These are phyloP conservation scores for Taphrina confusa DNA, from an alignment of 1,139 yeast species.

Conservation along the genomic window DNA sequence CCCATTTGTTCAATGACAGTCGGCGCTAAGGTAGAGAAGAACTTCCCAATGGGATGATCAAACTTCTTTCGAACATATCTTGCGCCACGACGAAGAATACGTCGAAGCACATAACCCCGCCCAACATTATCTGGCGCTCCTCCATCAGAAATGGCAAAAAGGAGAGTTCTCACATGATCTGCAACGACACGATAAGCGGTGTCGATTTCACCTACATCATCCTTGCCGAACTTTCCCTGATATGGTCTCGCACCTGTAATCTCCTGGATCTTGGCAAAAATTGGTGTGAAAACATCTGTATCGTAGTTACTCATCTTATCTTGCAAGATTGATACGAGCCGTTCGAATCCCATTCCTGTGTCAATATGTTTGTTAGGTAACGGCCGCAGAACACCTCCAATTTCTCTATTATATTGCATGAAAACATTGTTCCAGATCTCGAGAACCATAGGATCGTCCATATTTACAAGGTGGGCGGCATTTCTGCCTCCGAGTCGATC, in stretches of 20 bases:
- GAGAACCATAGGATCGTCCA: slow-evolving; percentile 95
- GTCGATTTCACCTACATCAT: slow-evolving; percentile 90
- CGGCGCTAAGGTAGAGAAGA: slow-evolving; percentile 89
- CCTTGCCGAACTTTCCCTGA: slow-evolving; percentile 87
- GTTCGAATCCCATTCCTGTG: slow-evolving; percentile 98
- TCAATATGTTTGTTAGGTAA: slow-evolving; percentile 94
- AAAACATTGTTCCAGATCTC: slow-evolving; percentile 98
- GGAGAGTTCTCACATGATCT: slow-evolving; percentile 95
- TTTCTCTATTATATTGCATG: slow-evolving; percentile 92
- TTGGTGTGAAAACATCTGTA: slow-evolving; percentile 91
- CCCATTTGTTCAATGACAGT: slow-evolving; percentile 85
- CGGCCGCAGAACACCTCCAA: slow-evolving; percentile 74
- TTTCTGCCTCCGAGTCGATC: slow-evolving; percentile 98
- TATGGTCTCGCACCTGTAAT: slow-evolving; percentile 91
- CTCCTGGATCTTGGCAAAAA: slow-evolving; percentile 81
- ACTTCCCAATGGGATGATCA: slow-evolving; percentile 91
- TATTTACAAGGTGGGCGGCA: slow-evolving; percentile 83
- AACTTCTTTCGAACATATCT: slow-evolving; percentile 95
- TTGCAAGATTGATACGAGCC: slow-evolving; percentile 91
- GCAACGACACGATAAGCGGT: slow-evolving; percentile 98
- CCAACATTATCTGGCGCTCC: slow-evolving; percentile 99
- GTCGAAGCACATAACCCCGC: slow-evolving; percentile 94
- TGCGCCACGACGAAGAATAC: slow-evolving; percentile 96
- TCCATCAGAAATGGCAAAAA: slow-evolving; percentile 95
- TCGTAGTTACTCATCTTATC: slow-evolving; percentile 90